phyloP scores from a whole-genome alignment of 2,329 filamentous ascomycete genomes.

The Raffaelea deltoideospora region DNA sequence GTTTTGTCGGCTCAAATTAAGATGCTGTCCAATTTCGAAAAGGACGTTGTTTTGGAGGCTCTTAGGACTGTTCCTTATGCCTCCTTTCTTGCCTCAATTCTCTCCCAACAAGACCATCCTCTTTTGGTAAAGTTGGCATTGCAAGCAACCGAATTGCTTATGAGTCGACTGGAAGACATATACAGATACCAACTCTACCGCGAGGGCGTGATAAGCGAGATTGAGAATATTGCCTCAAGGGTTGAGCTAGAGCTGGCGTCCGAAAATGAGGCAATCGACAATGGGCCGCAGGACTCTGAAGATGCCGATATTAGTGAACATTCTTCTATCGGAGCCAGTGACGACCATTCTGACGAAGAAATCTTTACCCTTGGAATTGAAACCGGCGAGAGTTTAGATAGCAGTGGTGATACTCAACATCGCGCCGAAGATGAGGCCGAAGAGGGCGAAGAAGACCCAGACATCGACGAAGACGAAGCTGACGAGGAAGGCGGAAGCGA shows the following conservation, averaged over 20 bases:
- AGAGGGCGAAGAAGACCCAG: constrained; percentile 12
- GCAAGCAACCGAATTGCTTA: constrained; percentile 75
- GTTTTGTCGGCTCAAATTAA: constrained; percentile 92
- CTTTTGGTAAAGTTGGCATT: constrained; percentile 75
- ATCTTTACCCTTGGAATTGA: too few relatives aligned
- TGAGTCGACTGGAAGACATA: constrained; percentile 69
- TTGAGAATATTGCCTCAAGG: constrained; percentile 57
- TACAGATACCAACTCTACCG: constrained; percentile 96
- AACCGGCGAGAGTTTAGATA: background rate
- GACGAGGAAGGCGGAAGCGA: constrained; percentile 22
- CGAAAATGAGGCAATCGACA: constrained; percentile 6
- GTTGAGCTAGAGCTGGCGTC: constrained; percentile 12
- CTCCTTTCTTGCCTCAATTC: constrained; percentile 85
- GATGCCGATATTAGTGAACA: background rate
- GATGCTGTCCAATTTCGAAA: constrained; percentile 93
- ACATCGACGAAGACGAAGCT: constrained; percentile 21
- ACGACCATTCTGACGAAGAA: background rate
- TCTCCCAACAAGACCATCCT: constrained; percentile 88
- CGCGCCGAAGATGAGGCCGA: constrained; percentile 11
- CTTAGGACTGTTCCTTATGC: constrained; percentile 82
- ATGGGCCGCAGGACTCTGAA: constrained; percentile 14
- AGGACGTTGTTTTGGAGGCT: constrained; percentile 68
- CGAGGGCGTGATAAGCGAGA: constrained; percentile 88
- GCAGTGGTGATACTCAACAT: background rate
- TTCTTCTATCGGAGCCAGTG: background rate